Evolutionary conservation across 345 rosid genomes (phyloP).

Genomic region (Corchorus olitorius): DNA sequence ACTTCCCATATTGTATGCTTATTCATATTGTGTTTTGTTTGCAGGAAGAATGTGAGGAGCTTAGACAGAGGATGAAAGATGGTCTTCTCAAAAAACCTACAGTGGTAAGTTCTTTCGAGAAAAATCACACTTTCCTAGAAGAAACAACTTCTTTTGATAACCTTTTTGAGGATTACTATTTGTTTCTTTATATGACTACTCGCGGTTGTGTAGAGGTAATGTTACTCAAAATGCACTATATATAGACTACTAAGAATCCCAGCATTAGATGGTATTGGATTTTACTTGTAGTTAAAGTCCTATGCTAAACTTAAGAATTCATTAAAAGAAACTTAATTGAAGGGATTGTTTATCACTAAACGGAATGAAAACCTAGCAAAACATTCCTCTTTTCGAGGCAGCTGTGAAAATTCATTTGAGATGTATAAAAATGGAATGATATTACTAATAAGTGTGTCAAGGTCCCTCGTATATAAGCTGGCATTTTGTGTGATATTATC

Average conservation of each 20-base stretch:
- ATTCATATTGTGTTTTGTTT: not conserved
- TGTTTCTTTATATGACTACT: not conserved
- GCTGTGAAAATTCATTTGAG: not conserved
- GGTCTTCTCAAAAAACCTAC: constrained; percentile 16
- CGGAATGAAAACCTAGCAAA: not conserved
- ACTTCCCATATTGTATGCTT: not conserved
- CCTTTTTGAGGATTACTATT: not conserved
- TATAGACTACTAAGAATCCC: not conserved
- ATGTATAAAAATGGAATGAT: not conserved
- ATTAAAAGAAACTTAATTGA: not conserved
- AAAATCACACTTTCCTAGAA: not conserved
- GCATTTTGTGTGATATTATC: not conserved
- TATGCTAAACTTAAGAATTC: not conserved
- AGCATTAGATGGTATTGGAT: not conserved
- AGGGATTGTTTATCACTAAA: not conserved
- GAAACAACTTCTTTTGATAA: not conserved
- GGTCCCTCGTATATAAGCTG: not conserved
- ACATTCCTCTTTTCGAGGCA: not conserved
- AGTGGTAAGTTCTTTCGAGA: constrained; percentile 5
- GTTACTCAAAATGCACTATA: not conserved
- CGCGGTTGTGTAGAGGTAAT: not conserved
- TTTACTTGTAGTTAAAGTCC: not conserved
- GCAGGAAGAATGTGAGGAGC: constrained; percentile 18
- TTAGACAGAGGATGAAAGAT: constrained; percentile 18
- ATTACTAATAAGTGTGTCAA: not conserved